A percentile compares a stretch with the other conserved stretches of the same genome.
Conservation (phyloP, 768 basidiomycete genomes). For the Rubroboletus pulcherrimus region DNA sequence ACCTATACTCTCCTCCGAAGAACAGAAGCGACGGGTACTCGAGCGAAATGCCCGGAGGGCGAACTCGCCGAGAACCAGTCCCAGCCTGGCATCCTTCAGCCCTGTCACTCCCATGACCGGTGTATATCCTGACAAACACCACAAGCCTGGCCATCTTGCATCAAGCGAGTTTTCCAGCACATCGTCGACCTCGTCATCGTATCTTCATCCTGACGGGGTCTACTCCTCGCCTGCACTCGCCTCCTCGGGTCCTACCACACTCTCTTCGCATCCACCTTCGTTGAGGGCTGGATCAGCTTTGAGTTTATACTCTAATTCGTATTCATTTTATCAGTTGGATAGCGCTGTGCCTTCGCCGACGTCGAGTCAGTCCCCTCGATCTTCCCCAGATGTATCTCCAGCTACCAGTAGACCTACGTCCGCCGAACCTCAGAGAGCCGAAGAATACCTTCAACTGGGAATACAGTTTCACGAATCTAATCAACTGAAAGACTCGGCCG, state of each 20-base stretch:
- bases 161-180: background rate
- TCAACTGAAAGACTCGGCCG: constrained; percentile 61
- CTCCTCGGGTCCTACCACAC: constrained; percentile 8
- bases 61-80: constrained; percentile 29
- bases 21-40: constrained; percentile 43
- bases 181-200: background rate
- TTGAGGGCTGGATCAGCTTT: constrained; percentile 36
- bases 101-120: constrained; percentile 26
- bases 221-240: constrained; percentile 14
- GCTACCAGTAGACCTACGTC: constrained; percentile 16
- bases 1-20: constrained; percentile 36
- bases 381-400: constrained; percentile 16
- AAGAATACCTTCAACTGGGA: constrained; percentile 71
- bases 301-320: constrained; percentile 52
- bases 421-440: constrained; percentile 40
- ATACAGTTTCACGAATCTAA: constrained; percentile 78
- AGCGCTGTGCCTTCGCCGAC: constrained; percentile 43
- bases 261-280: constrained; percentile 35
- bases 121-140: constrained; percentile 4
- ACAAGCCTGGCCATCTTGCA: background rate
- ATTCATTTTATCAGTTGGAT: constrained; percentile 65
- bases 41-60: constrained; percentile 53
- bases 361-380: constrained; percentile 13
- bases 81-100: constrained; percentile 1
- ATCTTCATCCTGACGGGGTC: constrained; percentile 18